Base-by-base conservation (phyloP, 169 alveolate genomes). In the Theileria annulata region DNA sequence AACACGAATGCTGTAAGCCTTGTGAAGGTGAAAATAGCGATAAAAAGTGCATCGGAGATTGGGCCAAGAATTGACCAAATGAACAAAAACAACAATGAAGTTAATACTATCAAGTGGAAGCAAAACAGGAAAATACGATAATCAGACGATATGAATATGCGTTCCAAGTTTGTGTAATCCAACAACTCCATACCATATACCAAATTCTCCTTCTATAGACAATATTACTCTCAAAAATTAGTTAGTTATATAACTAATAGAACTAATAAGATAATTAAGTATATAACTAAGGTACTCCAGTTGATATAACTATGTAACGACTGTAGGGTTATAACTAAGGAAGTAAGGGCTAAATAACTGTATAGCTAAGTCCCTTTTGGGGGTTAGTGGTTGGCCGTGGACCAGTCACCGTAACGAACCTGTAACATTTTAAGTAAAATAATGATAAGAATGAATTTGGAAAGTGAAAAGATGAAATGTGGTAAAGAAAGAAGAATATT, bases 11-110 rank as follows among this genome's bases (percentile, higher is more conserved):
- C 75, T 1, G 37, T 47, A 17, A 82, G 47, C 21, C 73, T 67
- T 21, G 59, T 62, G 48, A 75, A 30, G n/a, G 72, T 68, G 30
- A 54, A 67, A 28, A 82, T 4, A 0, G 86, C 3, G 31, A 75
- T 56, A 23, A 47, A 75, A 23, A 82, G 27, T 3, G 89, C 79
- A 1, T 79, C 89, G 12, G 54, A 0, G 3, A 82, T 3, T 4
- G 86, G 80, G 30, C 89, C 86, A 3, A 82, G 13, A n/a, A 82
- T 27, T 27, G 49, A 21, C 89, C 89, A 82, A n/a, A 75, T 71
- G 35, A 82, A 19, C n/a, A 82, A 17, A 47, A 51, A 69, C 21
- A 82, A 62, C n/a, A 82, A 28, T 27, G 82, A 51, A 23, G 86
- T 54, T 0, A 79, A 54, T 17, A 82, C 0, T 9, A 74, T 64